Percentiles rank a stretch among this genome's conserved stretches.
These are phyloP conservation scores for Kazachstania sp. DNA, from an alignment of 1,139 yeast genomes.

Conservation along the genomic window DNA sequence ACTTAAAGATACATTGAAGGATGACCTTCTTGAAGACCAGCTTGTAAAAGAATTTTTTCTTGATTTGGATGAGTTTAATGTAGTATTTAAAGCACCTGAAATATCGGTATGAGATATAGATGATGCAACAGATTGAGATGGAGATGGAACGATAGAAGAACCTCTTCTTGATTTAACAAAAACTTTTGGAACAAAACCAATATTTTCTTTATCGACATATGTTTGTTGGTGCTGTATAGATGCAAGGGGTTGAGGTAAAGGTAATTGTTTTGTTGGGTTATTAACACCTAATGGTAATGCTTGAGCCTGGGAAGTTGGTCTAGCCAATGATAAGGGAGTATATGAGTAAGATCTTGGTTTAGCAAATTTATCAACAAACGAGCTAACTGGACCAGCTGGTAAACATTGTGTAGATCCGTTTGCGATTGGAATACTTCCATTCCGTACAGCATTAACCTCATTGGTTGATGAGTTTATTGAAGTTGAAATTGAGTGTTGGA, in stretches of 20 bases:
- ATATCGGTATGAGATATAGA: conserved; percentile 10
- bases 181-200: conserved; percentile 31
- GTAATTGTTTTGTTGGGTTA: not conserved
- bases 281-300: not conserved
- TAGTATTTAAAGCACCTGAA: conserved; percentile 18
- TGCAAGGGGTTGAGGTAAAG: not conserved
- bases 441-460: not conserved
- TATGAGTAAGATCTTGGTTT: conserved; percentile 28
- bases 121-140: conserved; percentile 5
- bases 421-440: not conserved
- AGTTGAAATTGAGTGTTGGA: not conserved
- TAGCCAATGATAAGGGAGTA: conserved; percentile 9
- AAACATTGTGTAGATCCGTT: not conserved
- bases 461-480: not conserved
- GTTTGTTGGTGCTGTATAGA: conserved; percentile 3
- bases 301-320: conserved; percentile 3
- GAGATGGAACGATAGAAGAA: conserved; percentile 16
- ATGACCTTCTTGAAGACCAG: conserved; percentile 26
- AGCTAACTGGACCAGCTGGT: not conserved
- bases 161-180: conserved; percentile 30
- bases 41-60: conserved; percentile 29
- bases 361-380: conserved; percentile 13
- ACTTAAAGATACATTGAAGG: conserved; percentile 18
- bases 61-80: conserved; percentile 22
- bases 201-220: conserved; percentile 20